Conservation (phyloP, 495 filamentous ascomycete genomes). For the Pseudomonodictys pantanalensis region DNA sequence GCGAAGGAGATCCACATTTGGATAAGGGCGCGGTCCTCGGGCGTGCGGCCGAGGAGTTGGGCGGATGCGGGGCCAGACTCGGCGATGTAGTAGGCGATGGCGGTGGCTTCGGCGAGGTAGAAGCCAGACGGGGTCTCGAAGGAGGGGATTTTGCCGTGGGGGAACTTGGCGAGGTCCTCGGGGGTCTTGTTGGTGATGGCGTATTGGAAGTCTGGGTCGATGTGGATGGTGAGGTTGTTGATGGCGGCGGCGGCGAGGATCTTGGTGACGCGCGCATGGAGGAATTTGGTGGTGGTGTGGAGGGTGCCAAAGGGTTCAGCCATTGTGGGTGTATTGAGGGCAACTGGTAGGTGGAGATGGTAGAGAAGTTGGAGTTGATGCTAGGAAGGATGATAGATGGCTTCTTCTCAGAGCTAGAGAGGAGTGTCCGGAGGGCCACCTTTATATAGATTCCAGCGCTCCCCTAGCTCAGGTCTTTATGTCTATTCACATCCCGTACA, state of each 20-base stretch:
- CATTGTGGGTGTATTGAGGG: neutral
- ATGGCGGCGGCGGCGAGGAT: constrained; percentile 52
- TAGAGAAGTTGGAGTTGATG: neutral
- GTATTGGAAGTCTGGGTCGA: constrained; percentile 43
- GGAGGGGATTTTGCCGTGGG: constrained; percentile 58
- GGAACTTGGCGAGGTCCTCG: constrained; percentile 60
- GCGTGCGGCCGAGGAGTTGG: constrained; percentile 52
- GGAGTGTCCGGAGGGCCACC: too few species aligned
- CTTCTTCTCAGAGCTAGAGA: too few species aligned
- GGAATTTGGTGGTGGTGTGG: constrained; percentile 11
- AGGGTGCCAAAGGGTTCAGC: constrained; percentile 27
- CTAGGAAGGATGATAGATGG: too few species aligned
- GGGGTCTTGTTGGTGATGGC: constrained; percentile 49
- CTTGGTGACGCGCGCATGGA: constrained; percentile 37
- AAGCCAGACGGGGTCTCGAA: constrained; percentile 56
- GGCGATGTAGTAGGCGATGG: constrained; percentile 56
- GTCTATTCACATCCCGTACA: too few species aligned
- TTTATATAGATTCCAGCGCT: too few species aligned
- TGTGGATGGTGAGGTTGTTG: constrained; percentile 49
- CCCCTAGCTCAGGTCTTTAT: too few species aligned
- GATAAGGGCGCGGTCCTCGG: constrained; percentile 49
- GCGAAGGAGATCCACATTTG: constrained; percentile 52
- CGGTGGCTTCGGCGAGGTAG: constrained; percentile 51
- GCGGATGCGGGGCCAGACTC: constrained; percentile 50
- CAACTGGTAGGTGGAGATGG: neutral